Evolutionary conservation across 257 asterid species (phyloP), one percentile per base, ranked within the genome.

Genomic region (Petunia axillaris): DNA sequence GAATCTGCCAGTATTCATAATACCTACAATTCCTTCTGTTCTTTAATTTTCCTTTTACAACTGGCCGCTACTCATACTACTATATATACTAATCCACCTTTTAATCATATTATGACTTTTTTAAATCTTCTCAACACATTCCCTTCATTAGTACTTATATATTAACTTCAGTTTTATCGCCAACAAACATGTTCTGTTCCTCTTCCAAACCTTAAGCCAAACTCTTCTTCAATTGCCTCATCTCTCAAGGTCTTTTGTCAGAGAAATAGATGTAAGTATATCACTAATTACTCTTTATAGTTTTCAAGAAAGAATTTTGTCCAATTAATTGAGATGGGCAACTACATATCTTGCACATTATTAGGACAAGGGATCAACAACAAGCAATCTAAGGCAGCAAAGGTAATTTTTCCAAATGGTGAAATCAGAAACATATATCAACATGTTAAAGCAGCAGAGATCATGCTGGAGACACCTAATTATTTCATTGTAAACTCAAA

Each of bases 351-450:
- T 9, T 77, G 80, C 80, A 77, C 80, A 10, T 10, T 59, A 14
- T 59, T 77, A 41, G 80, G 55, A 2, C 54, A 10, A 10, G 40
- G 43, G 0, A 40, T 53, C 11, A 71, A 48, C 43, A 71, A 25
- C 25, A 25, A 71, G 7, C 58, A 37, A 48, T 46, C 62, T 0
- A 87, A 84, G 86, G 84, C 64, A 37, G 79, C 85, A 0, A 87
- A 86, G 82, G 91, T 90, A 13, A 86, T 90, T 52, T 86, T 89
- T 78, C 94, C 94, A 77, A 82, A 87, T 79, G 92, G 94, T 70
- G 92, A 90, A 55, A 74, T 86, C 74, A 91, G 88, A 59, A 84
- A 82, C 36, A 13, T 89, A 4, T 36, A 60, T 58, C 86, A 85
- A 55, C 83, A 85, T 25, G 79, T 87, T 0, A 87, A 89, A 52